These are phyloP conservation scores for Collybia sordida DNA, from an alignment of 768 basidiomycete genomes.

Conservation along the genomic window DNA sequence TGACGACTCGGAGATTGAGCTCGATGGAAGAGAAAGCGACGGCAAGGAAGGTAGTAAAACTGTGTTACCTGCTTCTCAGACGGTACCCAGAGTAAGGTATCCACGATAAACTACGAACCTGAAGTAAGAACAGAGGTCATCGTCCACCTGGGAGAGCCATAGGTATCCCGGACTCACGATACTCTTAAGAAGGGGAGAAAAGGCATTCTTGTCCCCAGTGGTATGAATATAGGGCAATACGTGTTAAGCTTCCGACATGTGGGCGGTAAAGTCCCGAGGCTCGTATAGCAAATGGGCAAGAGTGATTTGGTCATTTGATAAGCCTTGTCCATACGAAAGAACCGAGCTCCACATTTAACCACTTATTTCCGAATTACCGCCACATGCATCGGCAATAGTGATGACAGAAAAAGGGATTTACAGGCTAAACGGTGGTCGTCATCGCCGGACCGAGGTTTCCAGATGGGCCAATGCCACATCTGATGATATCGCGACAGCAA, in stretches of 20 bases:
- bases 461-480: constrained; percentile 10
- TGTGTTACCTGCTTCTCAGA: no score
- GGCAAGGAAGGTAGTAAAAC: no score
- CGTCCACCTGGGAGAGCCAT: constrained; percentile 4
- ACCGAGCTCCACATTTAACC: constrained; percentile 8
- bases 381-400: neutral
- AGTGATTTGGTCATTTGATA: constrained; percentile 31
- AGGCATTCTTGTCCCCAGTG: neutral
- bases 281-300: constrained; percentile 15
- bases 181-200: neutral
- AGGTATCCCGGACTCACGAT: neutral
- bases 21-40: no score
- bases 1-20: no score
- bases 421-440: no score
- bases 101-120: constrained; percentile 7
- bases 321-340: constrained; percentile 21
- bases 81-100: no score
- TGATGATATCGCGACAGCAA: constrained; percentile 10
- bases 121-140: constrained; percentile 5
- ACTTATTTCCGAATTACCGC: constrained; percentile 9
- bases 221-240: constrained; percentile 24
- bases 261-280: constrained; percentile 29
- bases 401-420: no score
- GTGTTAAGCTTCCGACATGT: constrained; percentile 33
- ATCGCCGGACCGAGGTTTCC: constrained; percentile 2